Evolutionary conservation across 192 early-diverging fungal species (phyloP), one percentile per base, ranked within the genome.

Genomic region (Umbelopsis sp.): DNA sequence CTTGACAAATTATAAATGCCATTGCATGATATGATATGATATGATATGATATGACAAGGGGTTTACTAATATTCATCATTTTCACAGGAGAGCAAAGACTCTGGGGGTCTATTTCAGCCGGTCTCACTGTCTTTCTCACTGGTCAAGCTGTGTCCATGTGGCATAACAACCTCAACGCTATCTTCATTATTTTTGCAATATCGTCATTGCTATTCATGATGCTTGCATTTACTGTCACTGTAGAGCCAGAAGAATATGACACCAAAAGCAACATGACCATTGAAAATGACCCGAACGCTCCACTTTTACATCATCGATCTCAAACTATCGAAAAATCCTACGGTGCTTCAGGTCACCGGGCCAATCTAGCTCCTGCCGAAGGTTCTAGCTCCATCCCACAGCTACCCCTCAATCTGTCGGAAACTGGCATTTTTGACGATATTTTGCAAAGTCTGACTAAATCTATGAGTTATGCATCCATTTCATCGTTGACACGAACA

Each of bases 41-140:
- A 41, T 41, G 38, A 8, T 8, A 38, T 3, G 36, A 38, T 6
- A 38, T 38, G 36, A 38, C 7, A 5, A 1, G 5, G 38, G 12
- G 25, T 25, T 2, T 0, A 54, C 3, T 34, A 12, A 17, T 34
- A 62, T n/a, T 62, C 11, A 36, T 32, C 10, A 20, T 62, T 8
- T 20, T 2, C 16, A 62, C 7, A 78, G 77, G 77, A 26, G 69
- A 71, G 32, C 77, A 78, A 25, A 59, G 77, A 53, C 41, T 78
- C 14, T 78, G 77, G 77, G 77, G 77, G 0, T 74, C 72, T 5
- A 71, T 78, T 25, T 78, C 77, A 7, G 74, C 73, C 56, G 77
- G 72, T 16, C 14, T 67, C 20, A 67, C 65, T 10, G 67, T 80
- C 3, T 65, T 75, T 4, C 6, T 71, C 8, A 67, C 74, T 11